Evolutionary conservation across 2,329 filamentous ascomycete genomes (phyloP).

Genomic region (Passalora sequoiae): DNA sequence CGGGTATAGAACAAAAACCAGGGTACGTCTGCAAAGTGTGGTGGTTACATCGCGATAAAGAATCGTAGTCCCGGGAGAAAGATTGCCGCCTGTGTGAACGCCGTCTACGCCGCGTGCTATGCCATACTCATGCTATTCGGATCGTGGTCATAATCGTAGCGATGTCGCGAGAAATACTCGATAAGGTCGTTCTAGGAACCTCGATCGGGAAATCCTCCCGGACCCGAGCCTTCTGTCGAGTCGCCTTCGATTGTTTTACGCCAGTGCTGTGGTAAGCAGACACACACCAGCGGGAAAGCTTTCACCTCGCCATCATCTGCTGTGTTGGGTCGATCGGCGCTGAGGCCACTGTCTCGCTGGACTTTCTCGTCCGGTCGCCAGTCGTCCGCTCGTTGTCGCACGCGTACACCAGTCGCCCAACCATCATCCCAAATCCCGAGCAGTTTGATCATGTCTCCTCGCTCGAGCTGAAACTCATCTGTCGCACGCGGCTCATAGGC

Average conservation of each 20-base stretch:
- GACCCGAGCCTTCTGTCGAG: constrained; percentile 32
- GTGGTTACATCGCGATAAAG: constrained; percentile 1
- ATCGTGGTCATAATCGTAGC: constrained; percentile 13
- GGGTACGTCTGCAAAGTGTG: background rate
- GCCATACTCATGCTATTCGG: constrained; percentile 8
- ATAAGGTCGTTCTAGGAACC: constrained; percentile 11
- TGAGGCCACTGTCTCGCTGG: constrained; percentile 90
- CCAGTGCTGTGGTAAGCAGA: constrained; percentile 94
- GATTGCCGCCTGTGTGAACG: no score
- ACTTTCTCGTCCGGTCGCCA: constrained; percentile 65
- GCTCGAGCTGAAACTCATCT: constrained; percentile 88
- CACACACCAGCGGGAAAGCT: constrained; percentile 93
- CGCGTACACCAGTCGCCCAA: constrained; percentile 88
- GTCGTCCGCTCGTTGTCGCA: constrained; percentile 79
- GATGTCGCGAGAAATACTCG: constrained; percentile 11
- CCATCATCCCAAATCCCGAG: constrained; percentile 99
- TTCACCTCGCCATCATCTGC: constrained; percentile 70
- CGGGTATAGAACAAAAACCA: constrained; percentile 9
- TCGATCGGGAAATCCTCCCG: constrained; percentile 13
- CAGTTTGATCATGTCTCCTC: constrained; percentile 96
- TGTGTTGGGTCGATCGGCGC: constrained; percentile 48
- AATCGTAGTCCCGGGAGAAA: background rate
- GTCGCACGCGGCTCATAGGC: constrained; percentile 90
- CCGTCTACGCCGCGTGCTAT: constrained; percentile 3
- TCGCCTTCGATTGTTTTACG: constrained; percentile 93